Percentiles rank a stretch among this genome's conserved stretches.
Evolutionary conservation across 2,329 filamentous ascomycete genomes (phyloP).

Genomic region (Epichloe uncinata): DNA sequence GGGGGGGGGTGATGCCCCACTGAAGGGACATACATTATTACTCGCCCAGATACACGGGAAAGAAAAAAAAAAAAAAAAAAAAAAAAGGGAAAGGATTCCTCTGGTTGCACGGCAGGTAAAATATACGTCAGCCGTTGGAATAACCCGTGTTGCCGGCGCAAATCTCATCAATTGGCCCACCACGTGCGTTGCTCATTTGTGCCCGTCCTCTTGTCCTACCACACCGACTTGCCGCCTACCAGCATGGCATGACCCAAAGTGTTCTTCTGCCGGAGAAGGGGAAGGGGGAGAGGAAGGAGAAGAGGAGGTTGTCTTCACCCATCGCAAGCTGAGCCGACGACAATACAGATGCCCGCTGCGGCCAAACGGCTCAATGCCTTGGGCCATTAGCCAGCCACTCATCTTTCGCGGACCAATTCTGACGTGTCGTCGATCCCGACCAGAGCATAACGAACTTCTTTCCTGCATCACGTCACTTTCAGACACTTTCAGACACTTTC

Average conservation of each 20-base stretch:
- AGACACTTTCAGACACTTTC: neutral
- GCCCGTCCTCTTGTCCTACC: neutral
- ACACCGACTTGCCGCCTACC: neutral
- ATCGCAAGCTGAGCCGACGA: neutral
- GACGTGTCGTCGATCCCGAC: neutral
- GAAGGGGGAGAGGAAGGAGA: too few species aligned
- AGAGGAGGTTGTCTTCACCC: neutral
- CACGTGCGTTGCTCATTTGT: slow-evolving; percentile 1
- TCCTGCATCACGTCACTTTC: neutral
- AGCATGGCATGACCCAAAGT: neutral
- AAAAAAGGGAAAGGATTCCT: neutral
- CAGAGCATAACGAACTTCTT: neutral
- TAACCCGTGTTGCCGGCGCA: neutral
- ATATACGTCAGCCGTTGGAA: neutral
- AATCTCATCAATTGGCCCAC: neutral
- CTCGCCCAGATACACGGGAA: too few species aligned
- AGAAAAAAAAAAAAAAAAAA: too few species aligned
- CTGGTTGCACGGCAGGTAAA: neutral
- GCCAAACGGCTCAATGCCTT: neutral
- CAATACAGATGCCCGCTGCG: neutral
- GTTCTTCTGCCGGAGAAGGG: neutral
- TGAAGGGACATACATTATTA: neutral
- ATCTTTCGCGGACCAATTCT: neutral
- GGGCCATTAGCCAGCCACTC: neutral
- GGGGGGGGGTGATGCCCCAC: too few species aligned